These are phyloP conservation scores for Acmispon strigosus DNA, from an alignment of 306 rosid genomes.

Conservation along the genomic window DNA sequence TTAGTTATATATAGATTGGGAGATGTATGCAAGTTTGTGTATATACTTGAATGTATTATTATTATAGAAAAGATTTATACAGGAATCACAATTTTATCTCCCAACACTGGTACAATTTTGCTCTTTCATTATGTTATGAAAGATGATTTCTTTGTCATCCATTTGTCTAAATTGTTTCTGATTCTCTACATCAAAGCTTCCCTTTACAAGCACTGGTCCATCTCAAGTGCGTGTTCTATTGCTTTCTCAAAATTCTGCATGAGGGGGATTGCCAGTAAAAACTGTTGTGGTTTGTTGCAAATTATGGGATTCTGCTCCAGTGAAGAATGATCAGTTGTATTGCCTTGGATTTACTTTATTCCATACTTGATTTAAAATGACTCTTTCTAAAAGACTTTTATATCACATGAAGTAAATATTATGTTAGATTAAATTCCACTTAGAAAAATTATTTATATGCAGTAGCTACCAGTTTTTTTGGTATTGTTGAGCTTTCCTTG, in stretches of 20 bases:
- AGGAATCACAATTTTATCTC: no score
- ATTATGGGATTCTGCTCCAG: neutral
- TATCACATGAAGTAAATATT: neutral
- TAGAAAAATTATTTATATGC: neutral
- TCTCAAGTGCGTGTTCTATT: no score
- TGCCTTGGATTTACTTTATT: neutral
- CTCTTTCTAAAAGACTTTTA: neutral
- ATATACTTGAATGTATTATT: neutral
- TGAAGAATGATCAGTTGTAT: neutral
- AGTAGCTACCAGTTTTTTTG: neutral
- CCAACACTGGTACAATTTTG: no score
- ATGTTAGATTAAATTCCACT: neutral
- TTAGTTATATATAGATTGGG: neutral
- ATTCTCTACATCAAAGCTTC: neutral
- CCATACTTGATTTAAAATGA: neutral
- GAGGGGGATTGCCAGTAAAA: neutral
- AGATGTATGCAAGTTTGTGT: neutral
- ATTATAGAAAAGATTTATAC: no score
- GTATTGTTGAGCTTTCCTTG: neutral
- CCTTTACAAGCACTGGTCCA: no score
- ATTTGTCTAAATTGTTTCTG: neutral
- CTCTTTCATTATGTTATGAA: no score
- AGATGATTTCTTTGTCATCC: neutral
- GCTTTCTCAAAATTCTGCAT: no score
- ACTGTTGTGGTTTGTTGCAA: neutral